phyloP scores from a whole-genome alignment of 495 filamentous ascomycete genomes.

The Neurospora pannonica region DNA sequence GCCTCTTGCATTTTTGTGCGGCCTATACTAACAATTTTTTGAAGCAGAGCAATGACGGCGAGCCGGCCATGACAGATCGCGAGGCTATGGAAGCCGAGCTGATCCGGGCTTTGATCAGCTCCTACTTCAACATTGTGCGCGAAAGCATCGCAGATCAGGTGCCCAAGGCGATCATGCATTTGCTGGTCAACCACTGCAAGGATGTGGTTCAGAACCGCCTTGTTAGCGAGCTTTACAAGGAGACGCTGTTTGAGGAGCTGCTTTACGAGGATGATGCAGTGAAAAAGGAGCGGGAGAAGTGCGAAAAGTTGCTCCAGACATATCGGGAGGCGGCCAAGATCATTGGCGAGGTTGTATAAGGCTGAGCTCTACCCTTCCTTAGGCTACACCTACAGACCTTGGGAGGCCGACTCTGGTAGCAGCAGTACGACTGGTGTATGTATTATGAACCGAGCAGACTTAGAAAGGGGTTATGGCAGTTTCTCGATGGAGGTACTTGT shows the following conservation, averaged over 20 bases:
- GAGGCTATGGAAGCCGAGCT: conserved; percentile 96
- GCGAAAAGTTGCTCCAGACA: conserved; percentile 84
- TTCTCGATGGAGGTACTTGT: neutral
- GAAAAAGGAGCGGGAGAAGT: conserved; percentile 96
- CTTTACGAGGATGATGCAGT: conserved; percentile 96
- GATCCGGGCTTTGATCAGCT: conserved; percentile 89
- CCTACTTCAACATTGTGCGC: conserved; percentile 97
- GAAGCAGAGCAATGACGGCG: conserved; percentile 38
- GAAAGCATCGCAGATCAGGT: conserved; percentile 97
- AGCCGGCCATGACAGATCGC: conserved; percentile 85
- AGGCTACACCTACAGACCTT: neutral
- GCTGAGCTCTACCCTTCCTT: neutral
- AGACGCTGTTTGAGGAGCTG: conserved; percentile 84
- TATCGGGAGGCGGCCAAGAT: conserved; percentile 97
- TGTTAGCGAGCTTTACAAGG: conserved; percentile 91
- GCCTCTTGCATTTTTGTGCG: neutral
- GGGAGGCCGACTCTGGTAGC: neutral
- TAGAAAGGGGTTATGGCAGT: neutral
- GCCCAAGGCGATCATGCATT: conserved; percentile 97
- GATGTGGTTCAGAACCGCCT: conserved; percentile 95
- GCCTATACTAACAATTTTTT: conserved; percentile 18
- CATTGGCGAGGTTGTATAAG: conserved; percentile 85
- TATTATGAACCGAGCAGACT: neutral
- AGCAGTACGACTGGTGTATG: neutral
- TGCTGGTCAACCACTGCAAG: conserved; percentile 95